Evolutionary conservation across 192 early-diverging fungal genomes (phyloP).

Genomic region (Umbelopsis sp.): DNA sequence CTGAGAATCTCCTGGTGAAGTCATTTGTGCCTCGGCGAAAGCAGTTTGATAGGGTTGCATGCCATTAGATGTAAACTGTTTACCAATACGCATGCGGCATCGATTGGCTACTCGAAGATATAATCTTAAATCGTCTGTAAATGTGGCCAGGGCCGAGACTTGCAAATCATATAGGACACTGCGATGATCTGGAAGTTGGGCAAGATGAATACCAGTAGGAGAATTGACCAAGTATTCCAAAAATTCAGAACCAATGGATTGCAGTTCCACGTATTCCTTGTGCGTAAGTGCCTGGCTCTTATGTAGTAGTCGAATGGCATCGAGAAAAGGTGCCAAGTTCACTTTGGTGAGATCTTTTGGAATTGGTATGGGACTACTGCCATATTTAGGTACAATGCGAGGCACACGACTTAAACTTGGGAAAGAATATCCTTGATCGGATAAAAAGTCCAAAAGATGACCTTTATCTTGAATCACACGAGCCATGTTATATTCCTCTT

Average conservation of each 20-base stretch:
- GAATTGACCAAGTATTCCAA: conserved; percentile 59
- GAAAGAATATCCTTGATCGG: conserved; percentile 68
- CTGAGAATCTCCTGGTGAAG: not conserved
- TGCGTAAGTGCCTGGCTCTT: conserved; percentile 55
- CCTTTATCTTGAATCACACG: conserved; percentile 46
- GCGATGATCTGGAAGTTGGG: conserved; percentile 58
- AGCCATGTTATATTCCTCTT: conserved; percentile 50
- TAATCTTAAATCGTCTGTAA: conserved; percentile 58
- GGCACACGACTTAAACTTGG: conserved; percentile 56
- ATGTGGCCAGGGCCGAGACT: conserved; percentile 54
- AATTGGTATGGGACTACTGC: conserved; percentile 28
- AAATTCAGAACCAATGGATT: conserved; percentile 51
- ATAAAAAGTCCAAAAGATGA: conserved; percentile 46
- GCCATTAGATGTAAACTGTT: conserved; percentile 50
- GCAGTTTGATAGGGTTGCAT: conserved; percentile 35
- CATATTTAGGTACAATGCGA: conserved; percentile 46
- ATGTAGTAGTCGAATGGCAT: conserved; percentile 54
- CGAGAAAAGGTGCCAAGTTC: conserved; percentile 53
- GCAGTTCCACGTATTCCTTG: conserved; percentile 59
- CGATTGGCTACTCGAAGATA: conserved; percentile 58
- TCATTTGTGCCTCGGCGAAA: not conserved
- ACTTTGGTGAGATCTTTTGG: conserved; percentile 52
- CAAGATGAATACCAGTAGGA: conserved; percentile 52
- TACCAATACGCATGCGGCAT: conserved; percentile 64
- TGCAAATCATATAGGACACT: conserved; percentile 60